Percentiles rank a stretch among this genome's conserved stretches.
Evolutionary conservation across 2,329 filamentous ascomycete genomes (phyloP).

Genomic region (Clarireedia sp.): DNA sequence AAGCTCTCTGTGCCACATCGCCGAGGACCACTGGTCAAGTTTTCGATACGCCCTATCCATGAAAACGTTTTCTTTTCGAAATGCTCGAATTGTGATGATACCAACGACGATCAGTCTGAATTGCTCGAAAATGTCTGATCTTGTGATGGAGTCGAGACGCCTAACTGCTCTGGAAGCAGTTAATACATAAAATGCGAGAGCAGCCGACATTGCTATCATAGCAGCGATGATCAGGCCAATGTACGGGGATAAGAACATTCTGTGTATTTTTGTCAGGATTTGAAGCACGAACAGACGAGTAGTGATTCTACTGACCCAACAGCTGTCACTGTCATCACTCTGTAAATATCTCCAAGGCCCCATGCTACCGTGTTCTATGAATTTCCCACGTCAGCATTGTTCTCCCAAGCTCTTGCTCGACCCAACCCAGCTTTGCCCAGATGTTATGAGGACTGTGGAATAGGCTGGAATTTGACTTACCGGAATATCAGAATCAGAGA

Average conservation of each 20-base stretch:
- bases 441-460: too few species aligned
- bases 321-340: slow-evolving; percentile 51
- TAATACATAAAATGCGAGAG: slow-evolving; percentile 36
- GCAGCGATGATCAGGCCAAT: slow-evolving; percentile 41
- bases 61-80: slow-evolving; percentile 57
- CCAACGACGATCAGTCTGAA: slow-evolving; percentile 65
- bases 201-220: neutral
- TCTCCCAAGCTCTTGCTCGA: too few species aligned
- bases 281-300: neutral
- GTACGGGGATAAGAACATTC: slow-evolving; percentile 45
- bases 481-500: slow-evolving; percentile 5
- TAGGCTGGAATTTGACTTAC: neutral
- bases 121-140: slow-evolving; percentile 64
- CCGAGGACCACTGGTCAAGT: slow-evolving; percentile 59
- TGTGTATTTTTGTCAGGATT: neutral
- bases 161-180: slow-evolving; percentile 60
- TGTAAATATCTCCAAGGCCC: neutral
- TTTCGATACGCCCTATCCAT: slow-evolving; percentile 57
- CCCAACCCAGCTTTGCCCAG: too few species aligned
- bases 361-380: neutral
- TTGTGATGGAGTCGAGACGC: slow-evolving; percentile 64
- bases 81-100: slow-evolving; percentile 68
- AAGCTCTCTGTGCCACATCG: slow-evolving; percentile 52
- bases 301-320: slow-evolving; percentile 34
- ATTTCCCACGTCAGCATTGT: too few species aligned